A percentile compares a stretch with the other conserved stretches of the same genome.
These are phyloP conservation scores for Metschnikowia hibisci DNA, from an alignment of 805 yeast species.

Conservation along the genomic window DNA sequence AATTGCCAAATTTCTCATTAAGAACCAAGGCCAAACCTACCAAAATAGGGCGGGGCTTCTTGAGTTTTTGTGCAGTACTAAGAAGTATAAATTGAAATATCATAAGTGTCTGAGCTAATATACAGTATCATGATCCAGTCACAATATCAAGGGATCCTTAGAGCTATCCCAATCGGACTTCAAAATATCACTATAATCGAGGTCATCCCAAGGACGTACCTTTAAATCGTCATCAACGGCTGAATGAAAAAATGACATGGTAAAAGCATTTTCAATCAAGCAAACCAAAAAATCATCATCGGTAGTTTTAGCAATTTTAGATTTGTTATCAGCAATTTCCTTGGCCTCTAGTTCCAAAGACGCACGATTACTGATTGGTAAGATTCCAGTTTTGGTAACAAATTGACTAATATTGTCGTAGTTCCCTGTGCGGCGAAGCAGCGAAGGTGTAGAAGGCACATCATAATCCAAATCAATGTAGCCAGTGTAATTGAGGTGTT, in stretches of 20 bases:
- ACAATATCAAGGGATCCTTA: slow-evolving; percentile 3
- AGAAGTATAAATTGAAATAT: too few species aligned
- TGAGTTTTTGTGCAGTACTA: too few species aligned
- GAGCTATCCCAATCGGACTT: slow-evolving; percentile 8
- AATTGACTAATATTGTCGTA: slow-evolving; percentile 10
- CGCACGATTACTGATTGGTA: slow-evolving; percentile 17
- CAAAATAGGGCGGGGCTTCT: too few species aligned
- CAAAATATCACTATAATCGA: slow-evolving; percentile 10
- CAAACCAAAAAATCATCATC: slow-evolving; percentile 8
- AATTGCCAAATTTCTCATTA: too few species aligned
- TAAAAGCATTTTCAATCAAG: slow-evolving; percentile 16
- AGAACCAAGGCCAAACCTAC: too few species aligned
- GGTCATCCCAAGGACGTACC: slow-evolving; percentile 16
- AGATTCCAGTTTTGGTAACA: slow-evolving; percentile 7
- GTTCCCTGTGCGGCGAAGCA: slow-evolving; percentile 15
- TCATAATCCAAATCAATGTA: slow-evolving; percentile 10
- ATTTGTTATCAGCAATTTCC: slow-evolving; percentile 8
- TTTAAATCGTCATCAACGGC: neutral
- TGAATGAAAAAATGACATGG: slow-evolving; percentile 13
- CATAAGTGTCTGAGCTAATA: neutral
- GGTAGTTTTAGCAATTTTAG: slow-evolving; percentile 2
- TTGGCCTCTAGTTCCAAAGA: slow-evolving; percentile 15
- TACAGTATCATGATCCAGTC: slow-evolving; percentile 3
- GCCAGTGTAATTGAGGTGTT: slow-evolving; percentile 6
- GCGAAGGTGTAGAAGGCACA: slow-evolving; percentile 4